These are phyloP conservation scores for Pythium graminicola DNA, from an alignment of 352 stramenopile genomes.

Conservation along the genomic window DNA sequence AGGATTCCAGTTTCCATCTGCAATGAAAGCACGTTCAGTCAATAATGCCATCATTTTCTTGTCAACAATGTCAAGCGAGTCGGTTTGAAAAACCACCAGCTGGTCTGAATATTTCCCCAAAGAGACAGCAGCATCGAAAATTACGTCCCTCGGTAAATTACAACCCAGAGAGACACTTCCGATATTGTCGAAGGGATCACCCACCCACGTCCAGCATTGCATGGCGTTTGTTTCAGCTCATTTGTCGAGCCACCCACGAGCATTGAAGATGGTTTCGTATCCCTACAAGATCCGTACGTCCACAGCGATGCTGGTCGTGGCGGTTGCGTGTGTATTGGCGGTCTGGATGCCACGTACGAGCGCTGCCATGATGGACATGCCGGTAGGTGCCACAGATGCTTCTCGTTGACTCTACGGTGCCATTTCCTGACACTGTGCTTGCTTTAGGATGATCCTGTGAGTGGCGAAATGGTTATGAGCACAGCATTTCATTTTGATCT, in stretches of 20 bases:
- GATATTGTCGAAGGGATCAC: no score
- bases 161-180: no score
- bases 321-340: not conserved
- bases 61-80: no score
- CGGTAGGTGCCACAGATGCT: conserved; percentile 39
- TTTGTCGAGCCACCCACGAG: not conserved
- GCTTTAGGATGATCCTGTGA: conserved; percentile 52
- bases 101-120: not conserved
- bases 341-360: conserved; percentile 17
- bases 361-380: conserved; percentile 49
- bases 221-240: not conserved
- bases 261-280: not conserved
- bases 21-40: no score
- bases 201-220: not conserved
- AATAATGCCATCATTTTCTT: no score
- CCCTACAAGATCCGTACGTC: not conserved
- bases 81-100: no score
- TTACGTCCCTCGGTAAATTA: no score
- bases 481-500: conserved; percentile 45
- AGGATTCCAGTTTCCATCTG: no score
- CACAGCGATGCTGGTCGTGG: conserved; percentile 17
- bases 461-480: conserved; percentile 66
- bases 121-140: not conserved
- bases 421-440: not conserved
- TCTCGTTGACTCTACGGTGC: no score